A percentile compares a stretch with the other conserved stretches of the same genome.
Conservation (phyloP, 2,329 filamentous ascomycete species). For the Aotearoamyces nothofagi region DNA sequence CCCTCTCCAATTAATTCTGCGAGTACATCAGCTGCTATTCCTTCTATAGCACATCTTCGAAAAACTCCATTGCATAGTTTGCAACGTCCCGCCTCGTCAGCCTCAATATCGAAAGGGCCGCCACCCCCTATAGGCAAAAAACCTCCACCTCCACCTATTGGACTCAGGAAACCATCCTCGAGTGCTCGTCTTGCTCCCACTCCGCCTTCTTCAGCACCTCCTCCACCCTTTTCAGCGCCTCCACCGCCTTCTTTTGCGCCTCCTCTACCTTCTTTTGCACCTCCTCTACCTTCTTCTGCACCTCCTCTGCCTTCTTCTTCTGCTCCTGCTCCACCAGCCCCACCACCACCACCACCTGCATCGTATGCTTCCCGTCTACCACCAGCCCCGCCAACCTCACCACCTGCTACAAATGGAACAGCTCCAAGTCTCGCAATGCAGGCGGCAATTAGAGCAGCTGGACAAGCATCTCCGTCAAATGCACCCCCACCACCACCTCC, state of each 20-base stretch:
- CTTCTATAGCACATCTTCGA: conserved; percentile 42
- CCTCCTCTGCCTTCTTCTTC: conserved; percentile 19
- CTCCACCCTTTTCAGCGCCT: conserved; percentile 22
- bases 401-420: conserved; percentile 17
- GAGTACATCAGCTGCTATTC: conserved; percentile 32
- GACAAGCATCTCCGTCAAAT: conserved; percentile 24
- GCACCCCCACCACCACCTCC: conserved; percentile 21
- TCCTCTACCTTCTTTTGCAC: too few species aligned
- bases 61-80: conserved; percentile 35
- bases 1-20: conserved; percentile 29
- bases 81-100: conserved; percentile 42
- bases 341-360: conserved; percentile 13
- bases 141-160: conserved; percentile 42
- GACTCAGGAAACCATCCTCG: conserved; percentile 39
- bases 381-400: conserved; percentile 19
- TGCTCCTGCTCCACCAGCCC: conserved; percentile 18
- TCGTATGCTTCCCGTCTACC: conserved; percentile 22
- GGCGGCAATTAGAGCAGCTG: conserved; percentile 28
- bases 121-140: conserved; percentile 72
- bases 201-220: conserved; percentile 22
- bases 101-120: conserved; percentile 48
- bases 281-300: conserved; percentile 17
- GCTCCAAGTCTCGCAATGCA: conserved; percentile 26
- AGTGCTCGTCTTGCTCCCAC: conserved; percentile 20
- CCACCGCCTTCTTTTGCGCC: conserved; percentile 13